Conservation (phyloP, 163 green algal species). For the Coccomyxa subellipsoidea region DNA sequence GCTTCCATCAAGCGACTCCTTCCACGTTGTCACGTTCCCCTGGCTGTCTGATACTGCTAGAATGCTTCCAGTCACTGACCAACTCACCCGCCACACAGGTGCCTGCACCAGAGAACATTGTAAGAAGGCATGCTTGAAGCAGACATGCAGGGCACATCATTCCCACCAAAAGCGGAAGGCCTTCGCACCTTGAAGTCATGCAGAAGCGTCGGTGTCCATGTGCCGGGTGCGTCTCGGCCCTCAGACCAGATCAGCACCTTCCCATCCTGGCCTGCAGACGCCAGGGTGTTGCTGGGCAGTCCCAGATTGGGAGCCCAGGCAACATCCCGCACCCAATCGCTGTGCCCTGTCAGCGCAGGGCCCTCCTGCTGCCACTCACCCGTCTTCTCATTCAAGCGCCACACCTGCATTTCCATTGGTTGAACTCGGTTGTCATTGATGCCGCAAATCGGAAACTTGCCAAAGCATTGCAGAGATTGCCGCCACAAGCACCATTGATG, state of each 20-base stretch:
- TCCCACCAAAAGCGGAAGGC: background rate
- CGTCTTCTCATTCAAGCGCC: conserved; percentile 40
- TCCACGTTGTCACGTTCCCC: conserved; percentile 90
- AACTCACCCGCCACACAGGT: conserved; percentile 91
- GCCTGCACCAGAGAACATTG: conserved; percentile 13
- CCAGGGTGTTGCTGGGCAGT: conserved; percentile 82
- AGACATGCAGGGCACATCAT: background rate
- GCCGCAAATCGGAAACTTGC: too few species aligned
- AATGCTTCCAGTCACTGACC: conserved; percentile 88
- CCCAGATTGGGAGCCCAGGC: conserved; percentile 93
- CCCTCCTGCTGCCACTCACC: conserved; percentile 59
- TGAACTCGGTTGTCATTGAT: too few species aligned
- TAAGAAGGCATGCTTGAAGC: background rate
- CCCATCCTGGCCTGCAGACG: conserved; percentile 88
- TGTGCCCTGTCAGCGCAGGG: conserved; percentile 67
- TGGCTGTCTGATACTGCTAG: conserved; percentile 90
- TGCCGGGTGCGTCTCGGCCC: conserved; percentile 23
- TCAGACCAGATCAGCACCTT: conserved; percentile 60
- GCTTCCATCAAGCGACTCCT: conserved; percentile 84
- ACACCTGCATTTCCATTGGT: conserved; percentile 42
- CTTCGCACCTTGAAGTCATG: conserved; percentile 70
- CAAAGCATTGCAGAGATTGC: too few species aligned
- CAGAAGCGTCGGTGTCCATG: conserved; percentile 72
- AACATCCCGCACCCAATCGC: conserved; percentile 96
- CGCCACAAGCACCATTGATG: background rate